Percentiles rank a stretch among this genome's conserved stretches.
These are phyloP conservation scores for Knoxdaviesia proteae DNA, from an alignment of 2,329 filamentous ascomycete genomes.

Conservation along the genomic window DNA sequence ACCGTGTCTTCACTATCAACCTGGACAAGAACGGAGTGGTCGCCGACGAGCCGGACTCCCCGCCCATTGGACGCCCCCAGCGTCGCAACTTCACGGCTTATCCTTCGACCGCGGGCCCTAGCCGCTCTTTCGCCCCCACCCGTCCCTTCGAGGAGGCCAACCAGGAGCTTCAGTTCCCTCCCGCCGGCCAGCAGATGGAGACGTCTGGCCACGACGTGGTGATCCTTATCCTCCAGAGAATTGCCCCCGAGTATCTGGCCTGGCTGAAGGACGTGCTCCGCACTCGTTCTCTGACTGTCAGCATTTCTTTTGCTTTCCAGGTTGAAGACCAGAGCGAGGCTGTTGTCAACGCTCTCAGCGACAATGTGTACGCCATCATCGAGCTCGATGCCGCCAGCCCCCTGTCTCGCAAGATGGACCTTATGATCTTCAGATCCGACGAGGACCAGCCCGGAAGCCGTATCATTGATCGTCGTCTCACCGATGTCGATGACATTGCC, in stretches of 20 bases:
- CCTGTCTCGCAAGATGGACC: not conserved
- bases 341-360: constrained; percentile 1
- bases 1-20: too few relatives aligned
- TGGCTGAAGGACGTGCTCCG: constrained; percentile 67
- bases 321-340: constrained; percentile 35
- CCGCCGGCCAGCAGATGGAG: too few relatives aligned
- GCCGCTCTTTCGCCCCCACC: too few relatives aligned
- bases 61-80: too few relatives aligned
- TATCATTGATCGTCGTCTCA: too few relatives aligned
- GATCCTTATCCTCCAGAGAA: constrained; percentile 59
- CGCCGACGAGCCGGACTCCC: too few relatives aligned
- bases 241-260: constrained; percentile 58
- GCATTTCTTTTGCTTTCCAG: constrained; percentile 67
- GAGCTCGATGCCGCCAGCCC: constrained; percentile 1
- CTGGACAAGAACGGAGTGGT: too few relatives aligned
- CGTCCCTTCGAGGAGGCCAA: too few relatives aligned
- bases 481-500: too few relatives aligned
- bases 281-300: constrained; percentile 48
- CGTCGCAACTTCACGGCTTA: too few relatives aligned
- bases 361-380: not conserved
- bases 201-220: constrained; percentile 61
- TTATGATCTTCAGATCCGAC: constrained; percentile 1
- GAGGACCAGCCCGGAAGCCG: constrained; percentile 1
- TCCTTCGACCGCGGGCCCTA: too few relatives aligned
- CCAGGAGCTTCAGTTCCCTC: too few relatives aligned